Evolutionary conservation across 2,329 filamentous ascomycete species (phyloP), one percentile per base, ranked within the genome.

Genomic region (Blastomyces emzantsi): DNA sequence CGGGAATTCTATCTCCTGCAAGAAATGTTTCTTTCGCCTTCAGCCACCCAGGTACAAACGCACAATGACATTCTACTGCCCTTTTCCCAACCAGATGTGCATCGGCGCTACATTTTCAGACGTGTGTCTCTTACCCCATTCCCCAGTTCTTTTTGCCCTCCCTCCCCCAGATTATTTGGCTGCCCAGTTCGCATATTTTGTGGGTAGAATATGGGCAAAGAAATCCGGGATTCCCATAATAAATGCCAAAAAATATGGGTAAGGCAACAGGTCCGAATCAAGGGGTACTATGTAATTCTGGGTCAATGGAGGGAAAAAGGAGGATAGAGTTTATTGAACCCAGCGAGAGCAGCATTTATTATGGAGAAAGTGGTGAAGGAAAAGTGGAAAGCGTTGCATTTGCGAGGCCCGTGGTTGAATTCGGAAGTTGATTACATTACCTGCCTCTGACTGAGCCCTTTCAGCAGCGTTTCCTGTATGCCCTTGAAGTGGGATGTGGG

Each of bases 241-340:
- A 52, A 52, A 30, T 28, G 22, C 22, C 49, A 52, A 5, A 54
- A 30, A 33, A 33, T 33, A 55, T 33, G 19, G 52, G 28, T 28
- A 33, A 30, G 17, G 30, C 25, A 36, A 36, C 28, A 55, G 52
- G 51, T 9, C 13, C 25, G 17, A 54, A 54, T 17, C 51, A 11
- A 54, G 11, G 51, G 52, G 52, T n/a, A n/a, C n/a, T n/a, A n/a
- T n/a, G n/a, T 19, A 55, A 55, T 55, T 19, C 52, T 55, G 52
- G 28, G 28, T 36, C 51, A 22, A 51, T 15, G 47, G 30, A 36
- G 15, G 49, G 19, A 49, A 33, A 33, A 15, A 11, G 17, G 28
- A 19, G 25, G 52, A 55, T 55, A 55, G 52, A 55, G 52, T 55
- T 55, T 55, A 33, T 30, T 30, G 52, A 36, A n/a, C 13, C 25